A percentile compares a stretch with the other conserved stretches of the same genome.
These are phyloP conservation scores for Firmiana major DNA, from an alignment of 345 rosid species.

Conservation along the genomic window DNA sequence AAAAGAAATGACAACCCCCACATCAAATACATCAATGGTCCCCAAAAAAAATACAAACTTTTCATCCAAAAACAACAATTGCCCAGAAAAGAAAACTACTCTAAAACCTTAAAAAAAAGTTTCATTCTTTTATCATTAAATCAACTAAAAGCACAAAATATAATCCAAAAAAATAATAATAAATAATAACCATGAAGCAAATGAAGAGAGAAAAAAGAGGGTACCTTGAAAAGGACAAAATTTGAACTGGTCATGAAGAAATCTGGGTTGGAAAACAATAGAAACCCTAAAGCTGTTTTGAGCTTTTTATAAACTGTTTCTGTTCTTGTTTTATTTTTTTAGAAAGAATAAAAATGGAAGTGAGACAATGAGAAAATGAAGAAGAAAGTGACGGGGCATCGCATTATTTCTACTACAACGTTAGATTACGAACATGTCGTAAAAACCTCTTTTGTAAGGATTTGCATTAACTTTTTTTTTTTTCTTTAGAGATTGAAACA, in stretches of 20 bases:
- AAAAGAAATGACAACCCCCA: conserved; percentile 8
- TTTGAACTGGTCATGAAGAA: conserved; percentile 14
- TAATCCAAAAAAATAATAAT: not conserved
- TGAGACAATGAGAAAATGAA: conserved; percentile 7
- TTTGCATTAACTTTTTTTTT: too few relatives aligned
- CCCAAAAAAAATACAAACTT: not conserved
- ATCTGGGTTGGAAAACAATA: not conserved
- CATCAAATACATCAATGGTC: conserved; percentile 1
- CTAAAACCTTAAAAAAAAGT: not conserved
- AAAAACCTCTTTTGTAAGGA: not conserved
- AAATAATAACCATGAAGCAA: not conserved
- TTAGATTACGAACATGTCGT: conserved; percentile 10
- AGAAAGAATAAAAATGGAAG: not conserved
- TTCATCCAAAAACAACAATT: conserved; percentile 4
- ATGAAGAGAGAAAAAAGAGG: conserved; percentile 3
- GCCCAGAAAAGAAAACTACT: conserved; percentile 14
- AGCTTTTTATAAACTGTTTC: not conserved
- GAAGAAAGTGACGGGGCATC: conserved; percentile 3
- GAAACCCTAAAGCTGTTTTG: conserved; percentile 5
- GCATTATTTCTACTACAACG: not conserved
- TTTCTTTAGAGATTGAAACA: not conserved
- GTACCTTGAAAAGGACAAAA: conserved; percentile 16
- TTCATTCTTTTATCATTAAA: not conserved
- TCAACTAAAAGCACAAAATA: conserved; percentile 1
- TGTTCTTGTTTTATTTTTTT: too few relatives aligned